Percentiles rank a stretch among this genome's conserved stretches.
phyloP scores from a whole-genome alignment of 164 flowering plant species.

The Dillenia suffruticosa region DNA sequence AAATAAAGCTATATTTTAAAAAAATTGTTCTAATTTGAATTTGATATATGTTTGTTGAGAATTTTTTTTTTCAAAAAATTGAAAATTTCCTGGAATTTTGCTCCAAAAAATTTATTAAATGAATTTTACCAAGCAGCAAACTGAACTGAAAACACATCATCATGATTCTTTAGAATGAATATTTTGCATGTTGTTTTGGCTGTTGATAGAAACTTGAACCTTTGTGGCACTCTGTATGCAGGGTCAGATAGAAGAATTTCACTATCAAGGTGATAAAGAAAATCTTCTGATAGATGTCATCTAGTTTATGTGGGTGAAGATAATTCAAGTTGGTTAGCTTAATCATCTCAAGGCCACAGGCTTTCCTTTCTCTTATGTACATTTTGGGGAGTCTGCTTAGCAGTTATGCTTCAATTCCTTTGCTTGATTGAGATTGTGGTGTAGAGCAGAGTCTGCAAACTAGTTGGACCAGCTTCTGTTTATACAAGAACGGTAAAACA shows the following conservation, averaged over 20 bases:
- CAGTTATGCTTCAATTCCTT: conserved; percentile 38
- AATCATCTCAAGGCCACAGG: conserved; percentile 14
- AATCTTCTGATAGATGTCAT: conserved; percentile 15
- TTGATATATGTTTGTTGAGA: no score
- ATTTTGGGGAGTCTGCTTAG: conserved; percentile 32
- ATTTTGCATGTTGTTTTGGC: neutral
- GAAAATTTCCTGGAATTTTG: neutral
- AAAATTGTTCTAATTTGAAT: no score
- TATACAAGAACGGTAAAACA: neutral
- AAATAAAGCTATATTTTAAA: no score
- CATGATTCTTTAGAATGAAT: no score
- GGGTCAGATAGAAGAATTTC: conserved; percentile 26
- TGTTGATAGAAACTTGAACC: neutral
- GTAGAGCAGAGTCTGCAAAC: conserved; percentile 26
- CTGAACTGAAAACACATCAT: no score
- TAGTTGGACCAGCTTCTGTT: conserved; percentile 20
- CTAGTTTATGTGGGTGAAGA: conserved; percentile 15
- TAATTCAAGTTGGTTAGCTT: conserved; percentile 15
- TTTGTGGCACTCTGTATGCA: conserved; percentile 17
- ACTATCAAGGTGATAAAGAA: conserved; percentile 22
- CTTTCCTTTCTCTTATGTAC: conserved; percentile 15
- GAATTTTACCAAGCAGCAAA: no score
- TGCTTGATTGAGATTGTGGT: conserved; percentile 37
- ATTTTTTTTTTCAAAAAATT: no score
- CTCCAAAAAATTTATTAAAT: neutral